Evolutionary conservation across 2,329 filamentous ascomycete genomes (phyloP), one percentile per base, ranked within the genome.

Genomic region (Ceratocystis harringtonii): DNA sequence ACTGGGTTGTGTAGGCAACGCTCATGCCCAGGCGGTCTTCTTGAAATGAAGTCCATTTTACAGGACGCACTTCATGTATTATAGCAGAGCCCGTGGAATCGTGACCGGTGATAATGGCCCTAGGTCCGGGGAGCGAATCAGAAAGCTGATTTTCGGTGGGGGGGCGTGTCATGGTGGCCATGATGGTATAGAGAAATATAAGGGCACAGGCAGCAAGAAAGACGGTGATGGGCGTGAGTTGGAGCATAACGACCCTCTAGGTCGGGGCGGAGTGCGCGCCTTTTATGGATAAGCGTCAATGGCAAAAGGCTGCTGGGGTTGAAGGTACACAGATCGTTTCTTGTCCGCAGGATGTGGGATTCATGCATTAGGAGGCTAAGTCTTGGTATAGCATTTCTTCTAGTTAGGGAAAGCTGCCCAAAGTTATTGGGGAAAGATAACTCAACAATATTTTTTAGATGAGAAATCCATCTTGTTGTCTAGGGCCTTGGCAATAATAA

Each of bases 1-100:
- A 74, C 32, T 73, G 72, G 3, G 78, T 79, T 12, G 77, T 77
- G 71, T 76, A 79, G 66, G 76, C 72, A 19, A 77, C 73, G 65
- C 73, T 72, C 70, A 78, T 76, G 63, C 71, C 73, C 68, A 78
- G 73, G 4, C 69, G 66, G 48, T 71, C 69, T 62, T 70, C 68
- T 64, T 76, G 74, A 66, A 73, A 74, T 30, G 68, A 60, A 15
- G 64, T 67, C 65, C 67, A 70, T 3, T 65, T 57, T 19, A 68
- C 66, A 10, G 67, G 65, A 17, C 69, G 69, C 15, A 67, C 63
- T 19, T 67, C 66, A 45, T 69, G 68, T 62, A 70, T 57, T 43
- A 68, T 61, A 52, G 69, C 69, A 22, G 68, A 63, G 2, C 68
- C 68, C 10, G 64, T 28, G 57, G 48, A 12, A 52, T 63, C 62